Evolutionary conservation across 176 grass and related monocot species (phyloP).

Genomic region (Secale cereale): DNA sequence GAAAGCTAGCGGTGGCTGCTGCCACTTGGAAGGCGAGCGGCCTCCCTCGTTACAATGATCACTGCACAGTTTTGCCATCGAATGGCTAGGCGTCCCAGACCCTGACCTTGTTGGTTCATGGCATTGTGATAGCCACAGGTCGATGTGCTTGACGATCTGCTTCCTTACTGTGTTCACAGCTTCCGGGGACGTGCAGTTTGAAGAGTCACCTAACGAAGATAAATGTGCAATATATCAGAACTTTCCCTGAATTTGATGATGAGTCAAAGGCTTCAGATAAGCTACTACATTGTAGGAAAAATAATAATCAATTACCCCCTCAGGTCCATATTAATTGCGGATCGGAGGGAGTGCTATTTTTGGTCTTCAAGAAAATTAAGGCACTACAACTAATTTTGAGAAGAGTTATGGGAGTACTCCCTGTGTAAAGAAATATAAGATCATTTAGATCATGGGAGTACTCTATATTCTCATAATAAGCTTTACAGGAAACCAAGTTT

Average conservation of each 20-base stretch:
- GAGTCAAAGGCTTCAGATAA: neutral
- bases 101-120: constrained; percentile 34
- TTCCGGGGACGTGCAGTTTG: constrained; percentile 70
- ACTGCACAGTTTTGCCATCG: neutral
- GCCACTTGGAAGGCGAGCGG: neutral
- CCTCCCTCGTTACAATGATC: neutral
- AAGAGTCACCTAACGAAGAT: constrained; percentile 50
- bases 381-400: neutral
- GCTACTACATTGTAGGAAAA: neutral
- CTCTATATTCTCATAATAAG: neutral
- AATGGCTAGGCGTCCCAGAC: neutral
- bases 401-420: neutral
- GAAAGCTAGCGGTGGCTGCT: neutral
- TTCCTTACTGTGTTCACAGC: constrained; percentile 65
- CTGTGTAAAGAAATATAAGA: too few relatives aligned
- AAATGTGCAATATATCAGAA: constrained; percentile 26
- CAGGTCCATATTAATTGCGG: too few relatives aligned
- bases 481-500: neutral
- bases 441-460: neutral
- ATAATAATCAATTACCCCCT: neutral
- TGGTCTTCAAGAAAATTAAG: neutral
- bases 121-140: constrained; percentile 84
- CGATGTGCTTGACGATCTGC: constrained; percentile 62
- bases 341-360: neutral
- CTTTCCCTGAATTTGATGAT: neutral